A percentile compares a stretch with the other conserved stretches of the same genome.
Evolutionary conservation across 495 filamentous ascomycete genomes (phyloP).

Genomic region (Sordaria brevicollis): DNA sequence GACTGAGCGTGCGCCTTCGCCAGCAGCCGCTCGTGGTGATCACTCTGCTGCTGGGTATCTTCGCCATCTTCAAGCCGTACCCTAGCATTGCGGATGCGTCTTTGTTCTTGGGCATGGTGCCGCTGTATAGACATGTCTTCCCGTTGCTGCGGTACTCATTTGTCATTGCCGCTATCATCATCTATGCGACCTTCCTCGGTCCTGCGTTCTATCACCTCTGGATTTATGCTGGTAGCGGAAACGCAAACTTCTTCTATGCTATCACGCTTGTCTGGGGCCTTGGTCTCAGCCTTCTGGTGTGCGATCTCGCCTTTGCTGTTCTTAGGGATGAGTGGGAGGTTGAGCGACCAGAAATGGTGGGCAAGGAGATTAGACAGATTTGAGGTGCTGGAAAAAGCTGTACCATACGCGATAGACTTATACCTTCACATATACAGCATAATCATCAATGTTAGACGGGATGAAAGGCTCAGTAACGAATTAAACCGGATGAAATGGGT

Average conservation of each 20-base stretch:
- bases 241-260: conserved; percentile 98
- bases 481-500: too few species aligned
- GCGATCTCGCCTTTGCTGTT: conserved; percentile 77
- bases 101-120: conserved; percentile 70
- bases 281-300: conserved; percentile 66
- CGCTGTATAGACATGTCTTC: conserved; percentile 89
- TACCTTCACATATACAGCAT: neutral
- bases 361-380: conserved; percentile 79
- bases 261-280: conserved; percentile 97
- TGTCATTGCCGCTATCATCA: conserved; percentile 64
- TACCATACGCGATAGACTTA: neutral
- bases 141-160: conserved; percentile 93
- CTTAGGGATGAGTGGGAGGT: conserved; percentile 91
- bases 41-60: conserved; percentile 71
- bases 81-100: conserved; percentile 82
- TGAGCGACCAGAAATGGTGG: conserved; percentile 79
- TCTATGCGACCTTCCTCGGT: conserved; percentile 81
- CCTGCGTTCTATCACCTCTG: conserved; percentile 95
- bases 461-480: neutral
- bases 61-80: conserved; percentile 92
- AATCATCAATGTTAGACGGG: neutral
- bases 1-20: conserved; percentile 67
- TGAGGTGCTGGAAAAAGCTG: conserved; percentile 23
- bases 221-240: conserved; percentile 97
- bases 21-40: conserved; percentile 79